These are phyloP conservation scores for Colletotrichum tropicale DNA, from an alignment of 2,329 filamentous ascomycete species.

Conservation along the genomic window DNA sequence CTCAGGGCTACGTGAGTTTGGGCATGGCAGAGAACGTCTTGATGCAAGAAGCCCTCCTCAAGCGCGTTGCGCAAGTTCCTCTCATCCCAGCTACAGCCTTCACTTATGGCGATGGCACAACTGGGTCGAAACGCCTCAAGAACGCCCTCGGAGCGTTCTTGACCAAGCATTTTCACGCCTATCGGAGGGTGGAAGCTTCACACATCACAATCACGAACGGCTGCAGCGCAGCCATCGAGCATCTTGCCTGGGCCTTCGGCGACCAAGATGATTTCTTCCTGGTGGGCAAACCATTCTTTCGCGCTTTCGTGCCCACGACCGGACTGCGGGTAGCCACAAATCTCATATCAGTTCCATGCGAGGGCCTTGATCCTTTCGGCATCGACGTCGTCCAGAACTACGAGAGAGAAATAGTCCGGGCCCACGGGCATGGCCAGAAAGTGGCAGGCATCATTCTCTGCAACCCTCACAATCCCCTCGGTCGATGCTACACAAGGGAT, in stretches of 20 bases:
- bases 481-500: neutral
- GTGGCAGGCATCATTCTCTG: neutral
- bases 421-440: neutral
- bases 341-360: neutral
- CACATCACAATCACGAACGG: constrained; percentile 44
- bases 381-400: neutral
- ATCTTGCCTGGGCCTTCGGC: constrained; percentile 41
- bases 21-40: constrained; percentile 57
- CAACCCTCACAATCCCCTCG: neutral
- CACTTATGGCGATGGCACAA: neutral
- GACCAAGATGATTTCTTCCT: constrained; percentile 21
- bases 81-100: neutral
- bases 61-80: neutral
- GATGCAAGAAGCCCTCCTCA: constrained; percentile 46
- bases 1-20: constrained; percentile 50
- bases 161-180: constrained; percentile 19
- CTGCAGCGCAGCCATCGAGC: constrained; percentile 43
- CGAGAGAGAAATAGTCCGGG: neutral
- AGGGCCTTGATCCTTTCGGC: neutral
- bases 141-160: neutral
- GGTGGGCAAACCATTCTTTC: constrained; percentile 48
- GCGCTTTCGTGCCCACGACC: constrained; percentile 51
- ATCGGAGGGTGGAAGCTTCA: constrained; percentile 28
- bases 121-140: neutral
- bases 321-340: constrained; percentile 40